phyloP scores from a whole-genome alignment of 2,329 filamentous ascomycete genomes.

The Fusarium stilboides region DNA sequence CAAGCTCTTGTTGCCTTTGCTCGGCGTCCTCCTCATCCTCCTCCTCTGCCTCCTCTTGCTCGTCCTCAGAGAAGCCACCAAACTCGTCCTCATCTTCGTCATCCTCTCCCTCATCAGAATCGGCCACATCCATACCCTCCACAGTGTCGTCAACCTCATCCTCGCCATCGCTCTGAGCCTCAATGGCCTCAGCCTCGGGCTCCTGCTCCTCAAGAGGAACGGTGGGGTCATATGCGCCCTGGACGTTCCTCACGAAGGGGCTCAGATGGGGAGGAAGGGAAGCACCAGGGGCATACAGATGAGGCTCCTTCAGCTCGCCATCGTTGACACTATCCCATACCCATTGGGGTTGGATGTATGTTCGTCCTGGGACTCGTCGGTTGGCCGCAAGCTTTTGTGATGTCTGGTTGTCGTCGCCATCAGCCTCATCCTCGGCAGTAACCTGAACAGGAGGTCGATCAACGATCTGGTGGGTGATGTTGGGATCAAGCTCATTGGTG shows the following conservation, averaged over 20 bases:
- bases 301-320: constrained; percentile 86
- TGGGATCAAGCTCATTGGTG: constrained; percentile 85
- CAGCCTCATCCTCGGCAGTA: constrained; percentile 62
- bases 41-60: constrained; percentile 58
- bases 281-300: constrained; percentile 91
- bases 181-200: constrained; percentile 85
- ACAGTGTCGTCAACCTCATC: constrained; percentile 62
- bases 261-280: constrained; percentile 94
- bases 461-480: constrained; percentile 96
- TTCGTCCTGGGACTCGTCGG: constrained; percentile 88
- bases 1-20: constrained; percentile 89
- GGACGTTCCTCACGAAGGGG: constrained; percentile 91
- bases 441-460: constrained; percentile 85
- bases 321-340: constrained; percentile 98
- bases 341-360: constrained; percentile 97
- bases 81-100: constrained; percentile 63
- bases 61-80: constrained; percentile 67
- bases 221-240: constrained; percentile 93
- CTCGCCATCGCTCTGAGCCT: constrained; percentile 72
- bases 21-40: constrained; percentile 75
- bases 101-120: constrained; percentile 63
- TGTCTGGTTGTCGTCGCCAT: constrained; percentile 73
- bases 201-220: constrained; percentile 89
- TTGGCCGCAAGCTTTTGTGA: constrained; percentile 72
- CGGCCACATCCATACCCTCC: constrained; percentile 66